Conservation (phyloP, 2,329 filamentous ascomycete species). For the Aspergillus fructus region DNA sequence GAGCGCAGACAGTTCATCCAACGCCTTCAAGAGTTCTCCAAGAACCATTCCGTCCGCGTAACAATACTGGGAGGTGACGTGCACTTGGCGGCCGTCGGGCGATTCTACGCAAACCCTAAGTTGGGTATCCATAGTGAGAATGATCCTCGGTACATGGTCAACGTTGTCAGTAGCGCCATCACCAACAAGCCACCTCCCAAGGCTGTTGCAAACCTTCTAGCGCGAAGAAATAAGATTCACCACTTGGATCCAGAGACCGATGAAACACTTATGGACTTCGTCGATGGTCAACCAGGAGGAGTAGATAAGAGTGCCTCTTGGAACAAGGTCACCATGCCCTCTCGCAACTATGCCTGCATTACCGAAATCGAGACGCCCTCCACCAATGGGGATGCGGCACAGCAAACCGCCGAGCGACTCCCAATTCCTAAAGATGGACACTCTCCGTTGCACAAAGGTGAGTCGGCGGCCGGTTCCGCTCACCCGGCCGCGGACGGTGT, state of each 20-base stretch:
- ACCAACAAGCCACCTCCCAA: slow-evolving; percentile 67
- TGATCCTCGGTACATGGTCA: slow-evolving; percentile 64
- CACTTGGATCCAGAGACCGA: slow-evolving; percentile 63
- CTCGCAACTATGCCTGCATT: slow-evolving; percentile 64
- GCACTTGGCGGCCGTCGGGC: slow-evolving; percentile 61
- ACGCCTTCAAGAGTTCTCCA: slow-evolving; percentile 60
- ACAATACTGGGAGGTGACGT: slow-evolving; percentile 66
- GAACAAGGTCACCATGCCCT: slow-evolving; percentile 84
- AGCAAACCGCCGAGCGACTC: slow-evolving; percentile 24
- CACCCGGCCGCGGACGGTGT: slow-evolving; percentile 68
- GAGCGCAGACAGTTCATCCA: slow-evolving; percentile 75
- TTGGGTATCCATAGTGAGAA: slow-evolving; percentile 56
- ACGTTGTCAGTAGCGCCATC: slow-evolving; percentile 64
- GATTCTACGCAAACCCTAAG: slow-evolving; percentile 63
- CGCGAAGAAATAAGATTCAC: slow-evolving; percentile 64
- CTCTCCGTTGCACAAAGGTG: slow-evolving; percentile 70
- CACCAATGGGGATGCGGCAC: slow-evolving; percentile 20
- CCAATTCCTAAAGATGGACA: slow-evolving; percentile 61
- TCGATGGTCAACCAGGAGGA: slow-evolving; percentile 60
- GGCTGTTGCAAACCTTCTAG: slow-evolving; percentile 64
- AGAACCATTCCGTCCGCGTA: slow-evolving; percentile 56
- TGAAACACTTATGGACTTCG: slow-evolving; percentile 63
- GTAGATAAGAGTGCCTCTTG: slow-evolving; percentile 64
- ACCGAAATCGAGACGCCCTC: slow-evolving; percentile 47
- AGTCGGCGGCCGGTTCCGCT: slow-evolving; percentile 72